Evolutionary conservation across 441 rosid species (phyloP).

Genomic region (Erodium moschatum): DNA sequence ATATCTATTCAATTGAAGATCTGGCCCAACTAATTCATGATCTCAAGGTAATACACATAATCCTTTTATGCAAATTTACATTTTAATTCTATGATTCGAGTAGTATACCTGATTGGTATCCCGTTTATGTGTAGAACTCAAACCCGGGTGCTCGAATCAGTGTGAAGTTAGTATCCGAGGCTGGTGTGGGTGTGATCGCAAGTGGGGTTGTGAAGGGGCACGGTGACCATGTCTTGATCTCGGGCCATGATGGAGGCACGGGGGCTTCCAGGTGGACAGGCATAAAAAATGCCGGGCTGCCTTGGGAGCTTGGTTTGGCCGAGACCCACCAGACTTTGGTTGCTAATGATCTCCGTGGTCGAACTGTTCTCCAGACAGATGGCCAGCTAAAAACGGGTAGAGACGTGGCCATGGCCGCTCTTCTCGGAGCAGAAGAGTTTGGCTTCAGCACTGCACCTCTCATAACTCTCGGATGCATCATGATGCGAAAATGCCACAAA

Average conservation of each 20-base stretch:
- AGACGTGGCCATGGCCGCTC: constrained; percentile 96
- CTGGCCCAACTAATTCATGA: constrained; percentile 97
- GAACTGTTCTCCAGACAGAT: constrained; percentile 94
- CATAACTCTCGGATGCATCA: constrained; percentile 96
- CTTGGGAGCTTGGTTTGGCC: constrained; percentile 99
- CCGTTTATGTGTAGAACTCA: constrained; percentile 53
- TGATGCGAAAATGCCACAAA: constrained; percentile 99
- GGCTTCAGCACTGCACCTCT: constrained; percentile 99
- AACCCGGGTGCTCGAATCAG: constrained; percentile 93
- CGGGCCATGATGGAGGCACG: constrained; percentile 99
- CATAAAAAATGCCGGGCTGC: constrained; percentile 97
- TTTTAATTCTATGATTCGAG: not conserved
- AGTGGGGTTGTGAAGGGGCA: constrained; percentile 99
- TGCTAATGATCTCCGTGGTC: constrained; percentile 98
- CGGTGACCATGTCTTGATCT: constrained; percentile 92
- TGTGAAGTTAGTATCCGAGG: constrained; percentile 95
- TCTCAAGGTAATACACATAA: constrained; percentile 59
- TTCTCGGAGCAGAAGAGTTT: constrained; percentile 99
- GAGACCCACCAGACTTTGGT: constrained; percentile 99
- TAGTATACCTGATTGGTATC: constrained; percentile 10
- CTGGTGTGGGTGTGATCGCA: constrained; percentile 99
- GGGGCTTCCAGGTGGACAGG: constrained; percentile 99
- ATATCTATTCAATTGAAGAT: constrained; percentile 98
- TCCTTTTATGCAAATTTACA: no score
- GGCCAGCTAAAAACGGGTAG: constrained; percentile 99